Base-by-base conservation (phyloP, 148 eudicot genomes). In the Chenopodium album region DNA sequence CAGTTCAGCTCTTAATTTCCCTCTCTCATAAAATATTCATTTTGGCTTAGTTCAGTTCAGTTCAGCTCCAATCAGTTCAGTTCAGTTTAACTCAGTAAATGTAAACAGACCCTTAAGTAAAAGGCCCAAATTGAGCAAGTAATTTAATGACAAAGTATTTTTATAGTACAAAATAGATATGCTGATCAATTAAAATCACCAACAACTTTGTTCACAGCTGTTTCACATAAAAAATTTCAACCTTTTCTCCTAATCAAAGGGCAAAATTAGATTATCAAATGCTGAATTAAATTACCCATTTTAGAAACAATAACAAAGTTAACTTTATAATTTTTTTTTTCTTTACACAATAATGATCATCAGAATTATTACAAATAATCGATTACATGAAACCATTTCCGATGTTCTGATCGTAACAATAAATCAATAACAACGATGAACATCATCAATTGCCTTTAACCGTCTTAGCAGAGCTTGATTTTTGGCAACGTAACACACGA, bases 401-500 rank as follows among this genome's bases (percentile, higher is more conserved):
- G 44, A 41, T 41, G 44, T 41, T 64, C 9, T 7, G 68, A 26
- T 66, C 70, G 34, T 7, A 64, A 64, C 28, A 13, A 50, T 50
- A 50, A 9, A 16, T 10, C 17, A 29, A 29, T 67, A 4, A 29
- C 34, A 31, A 32, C 28, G n/a, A 12, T 0, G 2, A 19, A 28
- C 6, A 34, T 3, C 1, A 56, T 0, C 12, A 20, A 34, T 34
- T 1, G 31, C 0, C 54, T 31, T 29, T 29, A 26, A 9, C 23
- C 50, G 12, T 10, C 4, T 5, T 0, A 63, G 6, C 4, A 60
- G 44, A 71, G 26, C 13, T 11, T 29, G 81, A 73, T 29, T 79
- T 67, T 6, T 71, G 71, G 83, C 97, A 91, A 81, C 90, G 90
- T 65, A 88, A 75, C 34, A 90, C 95, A 81, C 78, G 85, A 59